These are phyloP conservation scores for Ogataea neopini DNA, from an alignment of 805 yeast species.

Conservation along the genomic window DNA sequence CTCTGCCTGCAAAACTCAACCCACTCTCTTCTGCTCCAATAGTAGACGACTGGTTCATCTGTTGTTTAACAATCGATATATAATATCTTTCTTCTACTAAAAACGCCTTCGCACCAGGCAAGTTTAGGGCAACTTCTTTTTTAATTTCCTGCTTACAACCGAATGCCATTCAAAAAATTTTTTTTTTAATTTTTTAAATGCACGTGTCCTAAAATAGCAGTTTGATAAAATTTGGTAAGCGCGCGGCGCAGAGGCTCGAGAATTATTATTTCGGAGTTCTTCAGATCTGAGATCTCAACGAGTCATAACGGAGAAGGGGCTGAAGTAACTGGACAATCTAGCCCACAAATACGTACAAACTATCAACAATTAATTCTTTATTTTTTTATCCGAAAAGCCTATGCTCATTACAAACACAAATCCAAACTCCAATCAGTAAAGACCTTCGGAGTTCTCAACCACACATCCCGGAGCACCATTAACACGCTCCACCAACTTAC, in stretches of 20 bases:
- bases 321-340: too few relatives aligned
- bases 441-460: conserved; percentile 47
- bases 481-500: conserved; percentile 50
- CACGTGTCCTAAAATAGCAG: conserved; percentile 3
- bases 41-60: conserved; percentile 8
- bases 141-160: not conserved
- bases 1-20: conserved; percentile 5
- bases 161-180: not conserved
- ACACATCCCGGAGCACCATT: conserved; percentile 61
- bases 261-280: not conserved
- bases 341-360: not conserved
- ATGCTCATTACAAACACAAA: not conserved
- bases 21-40: conserved; percentile 1
- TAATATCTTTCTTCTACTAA: not conserved
- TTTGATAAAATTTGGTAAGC: not conserved
- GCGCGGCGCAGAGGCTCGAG: not conserved
- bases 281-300: not conserved
- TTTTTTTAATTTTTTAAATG: not conserved
- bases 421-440: conserved; percentile 35
- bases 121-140: not conserved
- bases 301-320: too few relatives aligned
- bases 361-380: not conserved
- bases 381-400: not conserved
- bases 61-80: not conserved
- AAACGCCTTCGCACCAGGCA: not conserved